phyloP scores from a whole-genome alignment of 192 early-diverging fungal genomes.

The Mortierella claussenii region DNA sequence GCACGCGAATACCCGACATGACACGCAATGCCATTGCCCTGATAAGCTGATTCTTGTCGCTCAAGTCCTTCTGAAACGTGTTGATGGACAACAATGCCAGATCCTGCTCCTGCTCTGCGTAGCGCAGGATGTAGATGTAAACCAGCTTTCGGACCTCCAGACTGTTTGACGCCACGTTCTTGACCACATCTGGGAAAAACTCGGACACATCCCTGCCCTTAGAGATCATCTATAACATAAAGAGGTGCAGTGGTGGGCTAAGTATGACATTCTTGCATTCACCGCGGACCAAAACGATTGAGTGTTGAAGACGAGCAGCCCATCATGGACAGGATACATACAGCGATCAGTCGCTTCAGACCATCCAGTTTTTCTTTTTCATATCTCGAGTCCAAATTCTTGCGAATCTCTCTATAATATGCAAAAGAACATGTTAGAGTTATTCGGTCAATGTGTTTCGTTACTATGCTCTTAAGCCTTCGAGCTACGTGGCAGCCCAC shows the following conservation, averaged over 20 bases:
- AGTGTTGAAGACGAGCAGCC: too few relatives aligned
- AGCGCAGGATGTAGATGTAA: conserved; percentile 95
- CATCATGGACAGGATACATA: conserved; percentile 41
- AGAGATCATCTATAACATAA: conserved; percentile 75
- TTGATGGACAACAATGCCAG: conserved; percentile 95
- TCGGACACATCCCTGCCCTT: conserved; percentile 91
- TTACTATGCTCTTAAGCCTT: too few relatives aligned
- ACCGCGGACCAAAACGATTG: background rate
- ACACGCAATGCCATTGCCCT: conserved; percentile 96
- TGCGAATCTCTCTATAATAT: conserved; percentile 68
- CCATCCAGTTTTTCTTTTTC: conserved; percentile 95
- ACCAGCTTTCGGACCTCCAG: conserved; percentile 94
- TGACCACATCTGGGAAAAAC: conserved; percentile 95
- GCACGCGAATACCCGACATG: conserved; percentile 94
- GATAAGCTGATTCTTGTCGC: conserved; percentile 92
- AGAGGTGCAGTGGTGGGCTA: background rate
- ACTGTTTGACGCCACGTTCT: conserved; percentile 93
- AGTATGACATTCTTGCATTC: background rate
- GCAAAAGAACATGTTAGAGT: background rate
- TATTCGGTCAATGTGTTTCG: background rate
- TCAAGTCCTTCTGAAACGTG: conserved; percentile 96
- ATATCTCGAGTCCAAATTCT: conserved; percentile 81
- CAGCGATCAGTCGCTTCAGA: conserved; percentile 90
- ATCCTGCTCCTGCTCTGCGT: conserved; percentile 97
- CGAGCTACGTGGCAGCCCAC: conserved; percentile 9